Evolutionary conservation across 1,139 yeast species (phyloP).

Genomic region (Candida sp.): DNA sequence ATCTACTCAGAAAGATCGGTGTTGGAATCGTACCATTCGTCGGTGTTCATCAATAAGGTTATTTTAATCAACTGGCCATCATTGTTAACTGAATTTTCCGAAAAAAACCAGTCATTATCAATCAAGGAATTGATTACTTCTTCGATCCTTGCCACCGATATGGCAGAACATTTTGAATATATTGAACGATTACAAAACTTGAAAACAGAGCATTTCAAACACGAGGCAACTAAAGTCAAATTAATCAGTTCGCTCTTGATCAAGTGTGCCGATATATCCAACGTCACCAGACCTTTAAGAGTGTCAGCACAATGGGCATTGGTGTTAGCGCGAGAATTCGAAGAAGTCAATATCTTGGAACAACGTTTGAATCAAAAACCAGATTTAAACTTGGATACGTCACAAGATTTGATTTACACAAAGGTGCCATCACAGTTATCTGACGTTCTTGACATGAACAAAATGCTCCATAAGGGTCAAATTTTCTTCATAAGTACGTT

Average conservation of each 20-base stretch:
- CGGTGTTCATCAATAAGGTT: constrained; percentile 59
- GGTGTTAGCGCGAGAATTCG: constrained; percentile 72
- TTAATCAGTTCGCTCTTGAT: constrained; percentile 67
- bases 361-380: constrained; percentile 31
- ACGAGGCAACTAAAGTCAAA: constrained; percentile 28
- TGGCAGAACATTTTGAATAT: constrained; percentile 85
- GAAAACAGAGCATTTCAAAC: constrained; percentile 15
- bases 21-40: constrained; percentile 82
- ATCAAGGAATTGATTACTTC: constrained; percentile 35
- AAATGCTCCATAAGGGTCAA: constrained; percentile 69
- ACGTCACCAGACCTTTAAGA: constrained; percentile 76
- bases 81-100: constrained; percentile 21
- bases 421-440: constrained; percentile 28
- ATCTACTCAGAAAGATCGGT: constrained; percentile 66
- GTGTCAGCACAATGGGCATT: constrained; percentile 87
- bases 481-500: constrained; percentile 78
- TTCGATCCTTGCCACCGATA: constrained; percentile 83
- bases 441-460: constrained; percentile 40
- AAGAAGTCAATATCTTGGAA: constrained; percentile 61
- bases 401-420: constrained; percentile 22
- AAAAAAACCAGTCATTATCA: constrained; percentile 13
- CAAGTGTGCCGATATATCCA: constrained; percentile 93
- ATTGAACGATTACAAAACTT: constrained; percentile 45
- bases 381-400: constrained; percentile 9
- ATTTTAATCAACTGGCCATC: constrained; percentile 64